Conservation (phyloP, 306 rosid species). For the Abrus precatorius region DNA sequence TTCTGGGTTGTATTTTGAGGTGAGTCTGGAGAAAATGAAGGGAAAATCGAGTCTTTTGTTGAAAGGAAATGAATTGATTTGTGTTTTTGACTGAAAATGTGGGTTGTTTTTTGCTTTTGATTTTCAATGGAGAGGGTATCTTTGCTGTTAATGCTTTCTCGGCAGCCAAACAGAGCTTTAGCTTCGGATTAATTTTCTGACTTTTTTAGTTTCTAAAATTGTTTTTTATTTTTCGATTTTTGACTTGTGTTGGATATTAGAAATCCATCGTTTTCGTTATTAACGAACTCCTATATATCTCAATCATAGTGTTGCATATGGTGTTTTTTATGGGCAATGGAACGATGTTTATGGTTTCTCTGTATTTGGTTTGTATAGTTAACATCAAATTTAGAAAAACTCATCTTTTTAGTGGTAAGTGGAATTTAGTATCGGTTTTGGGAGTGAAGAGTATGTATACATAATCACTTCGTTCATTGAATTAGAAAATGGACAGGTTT, state of each 20-base stretch:
- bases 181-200: slow-evolving; percentile 3
- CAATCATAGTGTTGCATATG: neutral
- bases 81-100: slow-evolving; percentile 25
- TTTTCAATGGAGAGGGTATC: slow-evolving; percentile 17
- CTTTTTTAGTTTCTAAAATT: neutral
- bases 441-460: neutral
- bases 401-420: neutral
- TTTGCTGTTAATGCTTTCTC: slow-evolving; percentile 33
- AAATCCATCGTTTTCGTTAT: slow-evolving; percentile 40
- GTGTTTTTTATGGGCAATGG: slow-evolving; percentile 10
- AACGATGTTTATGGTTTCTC: slow-evolving; percentile 20
- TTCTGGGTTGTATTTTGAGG: neutral
- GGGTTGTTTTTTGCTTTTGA: slow-evolving; percentile 33
- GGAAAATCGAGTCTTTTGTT: slow-evolving; percentile 20
- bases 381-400: slow-evolving; percentile 32
- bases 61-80: slow-evolving; percentile 18
- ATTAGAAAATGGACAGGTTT: slow-evolving; percentile 8
- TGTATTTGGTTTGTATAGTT: slow-evolving; percentile 7
- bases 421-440: slow-evolving; percentile 38
- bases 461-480: slow-evolving; percentile 35
- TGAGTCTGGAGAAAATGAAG: slow-evolving; percentile 30
- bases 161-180: slow-evolving; percentile 45
- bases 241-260: slow-evolving; percentile 18
- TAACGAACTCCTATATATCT: slow-evolving; percentile 27
- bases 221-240: slow-evolving; percentile 33